Evolutionary conservation across 2,329 filamentous ascomycete species (phyloP).

Genomic region (Exophiala bonariae): DNA sequence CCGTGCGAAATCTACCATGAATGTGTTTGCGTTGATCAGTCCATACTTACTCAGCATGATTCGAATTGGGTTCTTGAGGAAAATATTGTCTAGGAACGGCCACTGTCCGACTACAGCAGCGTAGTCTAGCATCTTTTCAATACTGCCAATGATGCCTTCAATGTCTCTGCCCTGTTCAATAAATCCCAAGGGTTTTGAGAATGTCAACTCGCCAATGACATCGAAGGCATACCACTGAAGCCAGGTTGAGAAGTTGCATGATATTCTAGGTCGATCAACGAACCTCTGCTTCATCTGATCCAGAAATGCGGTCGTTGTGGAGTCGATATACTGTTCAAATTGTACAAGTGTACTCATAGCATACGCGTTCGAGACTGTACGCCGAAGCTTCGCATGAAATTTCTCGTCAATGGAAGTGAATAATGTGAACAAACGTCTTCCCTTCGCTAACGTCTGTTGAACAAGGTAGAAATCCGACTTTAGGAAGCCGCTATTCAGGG

Average conservation of each 20-base stretch:
- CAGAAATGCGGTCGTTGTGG: constrained; percentile 70
- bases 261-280: constrained; percentile 27
- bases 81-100: constrained; percentile 32
- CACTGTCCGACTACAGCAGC: constrained; percentile 28
- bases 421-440: constrained; percentile 49
- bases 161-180: constrained; percentile 31
- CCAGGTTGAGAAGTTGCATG: constrained; percentile 36
- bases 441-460: neutral
- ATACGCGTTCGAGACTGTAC: constrained; percentile 73
- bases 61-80: constrained; percentile 9
- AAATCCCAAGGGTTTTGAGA: constrained; percentile 35
- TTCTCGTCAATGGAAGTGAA: constrained; percentile 74
- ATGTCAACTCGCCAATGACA: constrained; percentile 33
- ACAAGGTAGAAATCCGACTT: constrained; percentile 3
- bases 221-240: constrained; percentile 39
- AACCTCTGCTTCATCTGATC: constrained; percentile 56
- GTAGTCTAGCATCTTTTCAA: constrained; percentile 29
- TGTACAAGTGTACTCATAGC: constrained; percentile 14
- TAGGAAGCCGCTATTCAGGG: neutral
- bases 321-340: constrained; percentile 72
- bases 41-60: constrained; percentile 46
- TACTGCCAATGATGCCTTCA: constrained; percentile 34
- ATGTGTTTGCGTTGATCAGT: constrained; percentile 40
- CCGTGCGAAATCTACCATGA: neutral
- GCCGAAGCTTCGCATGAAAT: constrained; percentile 72